phyloP scores from a whole-genome alignment of 495 filamentous ascomycete genomes.

The Hypoxylon fragiforme region DNA sequence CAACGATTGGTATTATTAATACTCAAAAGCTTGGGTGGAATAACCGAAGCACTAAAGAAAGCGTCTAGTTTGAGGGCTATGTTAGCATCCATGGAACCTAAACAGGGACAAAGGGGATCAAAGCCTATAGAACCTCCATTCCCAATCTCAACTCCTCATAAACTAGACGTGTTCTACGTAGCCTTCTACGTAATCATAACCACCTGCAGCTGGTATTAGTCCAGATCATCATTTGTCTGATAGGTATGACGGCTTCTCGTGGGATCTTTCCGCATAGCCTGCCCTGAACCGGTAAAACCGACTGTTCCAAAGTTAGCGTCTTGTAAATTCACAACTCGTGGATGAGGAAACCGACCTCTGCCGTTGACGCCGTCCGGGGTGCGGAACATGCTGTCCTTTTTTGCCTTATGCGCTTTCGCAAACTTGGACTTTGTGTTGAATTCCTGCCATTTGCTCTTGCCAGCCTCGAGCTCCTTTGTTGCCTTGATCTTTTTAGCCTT shows the following conservation, averaged over 20 bases:
- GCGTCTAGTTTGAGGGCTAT: conserved; percentile 34
- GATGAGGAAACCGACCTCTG: conserved; percentile 64
- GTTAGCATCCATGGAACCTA: conserved; percentile 40
- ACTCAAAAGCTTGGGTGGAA: conserved; percentile 25
- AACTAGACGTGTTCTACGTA: conserved; percentile 6
- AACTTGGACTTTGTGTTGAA: conserved; percentile 80
- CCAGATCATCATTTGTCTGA: conserved; percentile 77
- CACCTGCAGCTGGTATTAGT: conserved; percentile 43
- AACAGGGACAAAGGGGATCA: conserved; percentile 39
- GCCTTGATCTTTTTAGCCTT: conserved; percentile 80
- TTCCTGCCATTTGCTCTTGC: conserved; percentile 93
- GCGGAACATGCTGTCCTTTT: conserved; percentile 97
- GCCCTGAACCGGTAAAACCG: conserved; percentile 92
- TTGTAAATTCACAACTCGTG: neutral
- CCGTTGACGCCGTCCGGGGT: conserved; percentile 84
- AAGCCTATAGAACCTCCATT: conserved; percentile 35
- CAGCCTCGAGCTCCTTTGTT: conserved; percentile 82
- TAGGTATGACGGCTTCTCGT: conserved; percentile 84
- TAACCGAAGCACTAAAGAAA: conserved; percentile 29
- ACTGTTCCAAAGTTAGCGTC: conserved; percentile 59
- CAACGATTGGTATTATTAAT: conserved; percentile 23
- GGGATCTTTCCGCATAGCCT: conserved; percentile 90
- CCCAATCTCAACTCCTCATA: conserved; percentile 8
- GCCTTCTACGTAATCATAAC: conserved; percentile 2
- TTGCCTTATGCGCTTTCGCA: conserved; percentile 62